Conservation (phyloP, 371 early-diverging fungal genomes). For the Nematocida ausubeli region DNA sequence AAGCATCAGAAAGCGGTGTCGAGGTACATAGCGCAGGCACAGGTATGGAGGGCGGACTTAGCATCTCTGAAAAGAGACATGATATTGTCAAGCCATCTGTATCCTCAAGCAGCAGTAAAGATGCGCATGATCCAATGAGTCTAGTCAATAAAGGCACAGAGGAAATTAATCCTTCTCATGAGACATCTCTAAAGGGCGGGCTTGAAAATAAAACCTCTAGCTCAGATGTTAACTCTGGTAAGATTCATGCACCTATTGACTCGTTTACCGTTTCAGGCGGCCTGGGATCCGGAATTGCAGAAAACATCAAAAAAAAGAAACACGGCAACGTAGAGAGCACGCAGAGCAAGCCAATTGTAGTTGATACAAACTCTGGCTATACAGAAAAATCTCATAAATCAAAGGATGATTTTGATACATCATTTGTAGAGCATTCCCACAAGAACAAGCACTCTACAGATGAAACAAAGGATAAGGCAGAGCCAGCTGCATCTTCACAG, state of each 20-base stretch:
- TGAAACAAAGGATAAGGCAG: background rate
- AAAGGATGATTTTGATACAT: background rate
- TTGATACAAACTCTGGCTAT: constrained; percentile 4
- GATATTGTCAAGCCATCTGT: background rate
- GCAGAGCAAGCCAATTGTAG: background rate
- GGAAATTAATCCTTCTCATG: background rate
- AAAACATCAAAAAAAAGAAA: background rate
- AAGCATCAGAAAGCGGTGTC: background rate
- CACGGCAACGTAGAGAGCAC: constrained; percentile 1
- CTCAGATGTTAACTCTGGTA: constrained; percentile 37
- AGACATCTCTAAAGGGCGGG: constrained; percentile 9
- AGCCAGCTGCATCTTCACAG: background rate
- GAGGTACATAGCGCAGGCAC: background rate
- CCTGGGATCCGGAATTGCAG: constrained; percentile 12
- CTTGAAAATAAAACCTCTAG: constrained; percentile 32
- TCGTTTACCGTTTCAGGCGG: constrained; percentile 38
- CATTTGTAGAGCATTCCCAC: background rate
- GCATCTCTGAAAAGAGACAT: background rate
- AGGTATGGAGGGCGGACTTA: background rate
- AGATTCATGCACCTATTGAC: constrained; percentile 1
- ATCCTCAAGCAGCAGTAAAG: background rate
- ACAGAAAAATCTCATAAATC: background rate
- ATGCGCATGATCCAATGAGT: background rate
- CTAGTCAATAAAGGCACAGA: constrained; percentile 28
- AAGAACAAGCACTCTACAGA: background rate